A percentile compares a stretch with the other conserved stretches of the same genome.
Conservation (phyloP, 305 asterid species). For the Fraxinus greggii region DNA sequence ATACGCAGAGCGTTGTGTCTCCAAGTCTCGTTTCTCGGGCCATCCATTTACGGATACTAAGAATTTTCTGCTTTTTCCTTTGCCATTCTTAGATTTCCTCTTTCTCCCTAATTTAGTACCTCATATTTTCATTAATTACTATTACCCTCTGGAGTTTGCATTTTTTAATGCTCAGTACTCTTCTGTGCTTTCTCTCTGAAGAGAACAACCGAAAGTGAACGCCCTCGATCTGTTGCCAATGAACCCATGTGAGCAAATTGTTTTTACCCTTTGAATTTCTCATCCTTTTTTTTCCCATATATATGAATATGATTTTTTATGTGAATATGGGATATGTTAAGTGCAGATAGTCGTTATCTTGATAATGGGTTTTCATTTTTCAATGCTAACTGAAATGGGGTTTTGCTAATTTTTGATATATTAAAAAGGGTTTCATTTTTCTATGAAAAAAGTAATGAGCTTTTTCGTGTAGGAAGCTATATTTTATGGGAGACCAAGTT, state of each 20-base stretch:
- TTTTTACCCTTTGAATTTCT: slow-evolving; percentile 7
- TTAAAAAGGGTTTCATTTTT: slow-evolving; percentile 26
- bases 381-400: slow-evolving; percentile 29
- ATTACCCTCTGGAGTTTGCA: slow-evolving; percentile 20
- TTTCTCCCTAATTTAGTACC: slow-evolving; percentile 30
- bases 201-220: slow-evolving; percentile 43
- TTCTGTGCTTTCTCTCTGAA: slow-evolving; percentile 34
- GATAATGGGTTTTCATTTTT: slow-evolving; percentile 39
- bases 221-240: slow-evolving; percentile 29
- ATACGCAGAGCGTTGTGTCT: slow-evolving; percentile 28
- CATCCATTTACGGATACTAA: slow-evolving; percentile 67
- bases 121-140: slow-evolving; percentile 34
- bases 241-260: slow-evolving; percentile 62
- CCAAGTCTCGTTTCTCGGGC: slow-evolving; percentile 64
- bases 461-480: slow-evolving; percentile 31
- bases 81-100: slow-evolving; percentile 5
- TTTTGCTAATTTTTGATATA: slow-evolving; percentile 16
- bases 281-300: slow-evolving; percentile 15
- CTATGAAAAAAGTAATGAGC: slow-evolving; percentile 17
- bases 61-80: slow-evolving; percentile 32
- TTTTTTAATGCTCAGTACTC: slow-evolving; percentile 37
- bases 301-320: slow-evolving; percentile 14
- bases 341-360: slow-evolving; percentile 42
- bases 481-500: slow-evolving; percentile 54
- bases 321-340: slow-evolving; percentile 21